A percentile compares a stretch with the other conserved stretches of the same genome.
These are phyloP conservation scores for Monosporascus sp. DNA, from an alignment of 2,329 filamentous ascomycete species.

Conservation along the genomic window DNA sequence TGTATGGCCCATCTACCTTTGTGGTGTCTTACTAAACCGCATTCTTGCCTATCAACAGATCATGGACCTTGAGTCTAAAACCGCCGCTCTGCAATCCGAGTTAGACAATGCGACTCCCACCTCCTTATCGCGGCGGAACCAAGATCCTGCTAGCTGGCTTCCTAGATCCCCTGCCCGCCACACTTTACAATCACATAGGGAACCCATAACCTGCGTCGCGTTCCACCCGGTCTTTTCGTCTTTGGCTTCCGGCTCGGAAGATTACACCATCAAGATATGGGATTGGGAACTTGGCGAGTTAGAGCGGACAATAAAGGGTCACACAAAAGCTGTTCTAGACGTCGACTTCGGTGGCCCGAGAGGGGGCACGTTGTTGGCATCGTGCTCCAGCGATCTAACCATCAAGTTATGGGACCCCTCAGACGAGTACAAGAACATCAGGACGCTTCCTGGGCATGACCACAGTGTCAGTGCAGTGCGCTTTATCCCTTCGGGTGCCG, in stretches of 20 bases:
- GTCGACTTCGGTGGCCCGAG: constrained; percentile 85
- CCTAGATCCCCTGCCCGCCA: constrained; percentile 78
- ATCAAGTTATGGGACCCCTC: constrained; percentile 94
- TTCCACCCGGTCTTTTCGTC: constrained; percentile 92
- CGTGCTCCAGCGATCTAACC: constrained; percentile 81
- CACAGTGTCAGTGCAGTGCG: constrained; percentile 85
- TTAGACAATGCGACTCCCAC: constrained; percentile 74
- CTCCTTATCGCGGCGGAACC: constrained; percentile 71
- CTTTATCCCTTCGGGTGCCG: constrained; percentile 79
- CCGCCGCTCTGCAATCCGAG: constrained; percentile 69
- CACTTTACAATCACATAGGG: constrained; percentile 75
- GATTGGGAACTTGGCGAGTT: constrained; percentile 92
- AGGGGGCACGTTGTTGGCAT: constrained; percentile 72
- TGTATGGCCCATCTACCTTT: no score
- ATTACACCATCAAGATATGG: constrained; percentile 94
- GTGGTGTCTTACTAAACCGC: background rate
- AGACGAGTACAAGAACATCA: constrained; percentile 92
- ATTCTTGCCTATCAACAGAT: constrained; percentile 49
- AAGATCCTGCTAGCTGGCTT: constrained; percentile 82
- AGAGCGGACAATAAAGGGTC: constrained; percentile 84
- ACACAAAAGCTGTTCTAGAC: constrained; percentile 82
- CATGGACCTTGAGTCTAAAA: constrained; percentile 83
- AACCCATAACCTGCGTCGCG: constrained; percentile 78
- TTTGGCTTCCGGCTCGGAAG: constrained; percentile 84
- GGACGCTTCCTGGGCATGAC: constrained; percentile 85